phyloP scores from a whole-genome alignment of 257 asterid species.

The Cynanchum wilfordii region DNA sequence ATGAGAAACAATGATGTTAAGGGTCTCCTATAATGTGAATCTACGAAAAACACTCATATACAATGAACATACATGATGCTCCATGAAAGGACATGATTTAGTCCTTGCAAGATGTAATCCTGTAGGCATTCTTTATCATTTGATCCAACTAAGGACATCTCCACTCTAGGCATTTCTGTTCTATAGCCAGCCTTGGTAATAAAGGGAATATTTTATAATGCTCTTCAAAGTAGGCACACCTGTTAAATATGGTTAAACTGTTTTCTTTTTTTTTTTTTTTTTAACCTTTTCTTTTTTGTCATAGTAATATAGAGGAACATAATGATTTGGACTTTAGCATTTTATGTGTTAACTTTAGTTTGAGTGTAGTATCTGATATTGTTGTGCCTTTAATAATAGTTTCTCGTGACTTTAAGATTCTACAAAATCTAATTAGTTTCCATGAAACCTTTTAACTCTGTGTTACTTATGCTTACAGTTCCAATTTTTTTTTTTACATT shows the following conservation, averaged over 20 bases:
- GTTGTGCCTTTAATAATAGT: not conserved
- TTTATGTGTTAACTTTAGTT: not conserved
- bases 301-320: not conserved
- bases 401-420: not conserved
- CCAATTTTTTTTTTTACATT: not conserved
- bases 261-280: not conserved
- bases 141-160: not conserved
- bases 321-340: not conserved
- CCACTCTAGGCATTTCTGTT: not conserved
- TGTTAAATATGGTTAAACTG: not conserved
- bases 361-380: not conserved
- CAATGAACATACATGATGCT: not conserved
- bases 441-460: not conserved
- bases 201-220: not conserved
- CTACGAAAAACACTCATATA: not conserved
- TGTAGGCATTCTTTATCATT: not conserved
- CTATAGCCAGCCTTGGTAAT: not conserved
- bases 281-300: too few relatives aligned
- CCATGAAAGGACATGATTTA: not conserved
- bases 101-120: not conserved
- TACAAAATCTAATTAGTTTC: too few relatives aligned
- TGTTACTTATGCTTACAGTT: not conserved
- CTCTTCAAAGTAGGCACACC: not conserved
- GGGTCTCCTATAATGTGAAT: not conserved
- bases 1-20: not conserved